phyloP scores from a whole-genome alignment of 176 grass and related monocot genomes.

The Eleusine indica region DNA sequence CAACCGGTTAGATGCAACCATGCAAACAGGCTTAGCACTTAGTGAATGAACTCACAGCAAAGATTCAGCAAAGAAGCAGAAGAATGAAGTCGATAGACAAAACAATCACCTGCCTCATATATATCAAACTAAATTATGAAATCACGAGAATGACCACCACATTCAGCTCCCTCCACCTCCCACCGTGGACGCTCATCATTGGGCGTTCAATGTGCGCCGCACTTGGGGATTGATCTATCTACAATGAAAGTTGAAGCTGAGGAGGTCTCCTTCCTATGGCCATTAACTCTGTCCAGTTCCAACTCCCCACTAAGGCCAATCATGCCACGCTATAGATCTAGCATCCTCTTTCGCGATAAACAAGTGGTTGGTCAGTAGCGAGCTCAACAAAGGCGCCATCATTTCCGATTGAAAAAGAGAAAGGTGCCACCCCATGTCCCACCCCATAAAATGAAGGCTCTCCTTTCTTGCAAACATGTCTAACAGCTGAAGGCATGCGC shows the following conservation, averaged over 20 bases:
- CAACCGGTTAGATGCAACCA: slow-evolving; percentile 9
- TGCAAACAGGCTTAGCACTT: neutral
- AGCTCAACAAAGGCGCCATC: slow-evolving; percentile 29
- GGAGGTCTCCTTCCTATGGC: slow-evolving; percentile 18
- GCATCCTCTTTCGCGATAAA: slow-evolving; percentile 34
- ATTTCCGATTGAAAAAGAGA: slow-evolving; percentile 12
- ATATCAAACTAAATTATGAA: slow-evolving; percentile 18
- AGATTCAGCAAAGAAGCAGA: slow-evolving; percentile 24
- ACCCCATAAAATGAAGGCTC: slow-evolving; percentile 4
- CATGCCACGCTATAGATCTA: slow-evolving; percentile 52
- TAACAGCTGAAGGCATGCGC: neutral
- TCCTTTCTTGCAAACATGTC: neutral
- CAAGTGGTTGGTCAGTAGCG: slow-evolving; percentile 33
- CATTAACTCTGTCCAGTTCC: slow-evolving; percentile 29
- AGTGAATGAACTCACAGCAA: slow-evolving; percentile 1
- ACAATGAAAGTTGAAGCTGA: slow-evolving; percentile 21
- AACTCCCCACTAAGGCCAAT: slow-evolving; percentile 25
- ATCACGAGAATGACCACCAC: slow-evolving; percentile 14
- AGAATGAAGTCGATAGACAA: slow-evolving; percentile 8
- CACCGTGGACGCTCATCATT: slow-evolving; percentile 3
- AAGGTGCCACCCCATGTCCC: slow-evolving; percentile 2
- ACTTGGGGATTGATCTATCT: neutral
- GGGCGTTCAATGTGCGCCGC: slow-evolving; percentile 24
- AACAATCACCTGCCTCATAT: slow-evolving; percentile 18
- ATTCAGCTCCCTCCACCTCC: slow-evolving; percentile 9